Base-by-base conservation (phyloP, 2,329 filamentous ascomycete species). In the Nothopassalora personata region DNA sequence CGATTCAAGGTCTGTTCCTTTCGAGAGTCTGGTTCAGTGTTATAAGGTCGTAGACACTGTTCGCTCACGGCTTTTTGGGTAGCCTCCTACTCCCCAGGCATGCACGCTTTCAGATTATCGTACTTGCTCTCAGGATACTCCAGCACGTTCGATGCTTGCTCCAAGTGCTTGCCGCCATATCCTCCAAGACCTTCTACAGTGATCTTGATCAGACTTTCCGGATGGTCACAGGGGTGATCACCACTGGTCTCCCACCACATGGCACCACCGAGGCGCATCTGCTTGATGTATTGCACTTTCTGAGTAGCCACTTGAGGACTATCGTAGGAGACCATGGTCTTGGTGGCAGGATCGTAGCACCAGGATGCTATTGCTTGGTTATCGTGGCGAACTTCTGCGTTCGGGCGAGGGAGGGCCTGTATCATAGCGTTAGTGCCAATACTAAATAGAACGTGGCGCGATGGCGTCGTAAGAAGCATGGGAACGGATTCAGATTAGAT, bases 201-300 rank as follows among this genome's bases (percentile, higher is more conserved):
- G 45, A 74, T 70, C 33, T 68, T 67, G 54, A 80, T 91, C 70
- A 97, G 72, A 67, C 89, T 93, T 0, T 80, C 77, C 9, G 53
- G 57, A 5, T 64, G 56, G 0, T 85, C 86, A 10, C 45, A 34
- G 2, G 74, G 71, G 70, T 86, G 86, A 72, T 97, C 93, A 0
- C 84, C 86, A 68, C 88, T 93, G 67, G 85, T 90, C 77, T 97
- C 92, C 90, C 90, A 95, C 91, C 91, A 97, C 92, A 97, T 97
- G n/a, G 83, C 90, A 18, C 93, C 93, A 1, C 91, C 92, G 0
- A 97, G 81, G 0, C 83, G 79, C 48, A 81, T 77, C 19, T 82
- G 72, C 69, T 80, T 82, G 70, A 97, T 83, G 72, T 86, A 96
- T 10, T 83, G 76, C 1, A 86, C 85, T 79, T 97, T 97, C 64